Percentiles rank a stretch among this genome's conserved stretches.
These are phyloP conservation scores for Boletus sp. DNA, from an alignment of 1,284 basidiomycete genomes.

Conservation along the genomic window DNA sequence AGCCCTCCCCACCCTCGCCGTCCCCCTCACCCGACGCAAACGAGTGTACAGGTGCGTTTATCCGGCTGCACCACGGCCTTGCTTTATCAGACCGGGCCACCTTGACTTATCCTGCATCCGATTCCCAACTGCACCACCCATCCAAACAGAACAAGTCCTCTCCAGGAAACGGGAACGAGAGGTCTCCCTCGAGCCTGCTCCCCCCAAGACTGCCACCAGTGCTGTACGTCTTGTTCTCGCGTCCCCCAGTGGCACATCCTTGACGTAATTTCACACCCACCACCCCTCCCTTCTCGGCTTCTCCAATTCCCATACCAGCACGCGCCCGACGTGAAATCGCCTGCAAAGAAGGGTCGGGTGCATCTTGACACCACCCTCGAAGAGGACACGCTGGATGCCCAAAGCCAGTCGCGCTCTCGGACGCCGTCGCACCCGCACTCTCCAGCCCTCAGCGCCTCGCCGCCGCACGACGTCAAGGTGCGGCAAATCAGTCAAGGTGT, in stretches of 20 bases:
- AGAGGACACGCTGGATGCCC: slow-evolving; percentile 45
- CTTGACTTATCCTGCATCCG: slow-evolving; percentile 25
- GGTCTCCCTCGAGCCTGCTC: slow-evolving; percentile 64
- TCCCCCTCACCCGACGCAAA: slow-evolving; percentile 32
- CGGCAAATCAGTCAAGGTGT: slow-evolving; percentile 74
- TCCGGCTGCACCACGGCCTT: slow-evolving; percentile 24
- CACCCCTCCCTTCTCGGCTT: slow-evolving; percentile 11
- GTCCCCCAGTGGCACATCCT: slow-evolving; percentile 13
- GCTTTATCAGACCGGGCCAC: slow-evolving; percentile 28
- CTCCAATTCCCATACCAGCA: slow-evolving; percentile 39
- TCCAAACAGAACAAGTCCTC: slow-evolving; percentile 33
- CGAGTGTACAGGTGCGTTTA: slow-evolving; percentile 30
- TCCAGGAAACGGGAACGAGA: slow-evolving; percentile 67
- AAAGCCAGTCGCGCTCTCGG: slow-evolving; percentile 34
- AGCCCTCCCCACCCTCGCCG: slow-evolving; percentile 27
- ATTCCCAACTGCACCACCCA: slow-evolving; percentile 14
- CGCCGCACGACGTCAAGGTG: slow-evolving; percentile 67
- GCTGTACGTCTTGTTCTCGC: slow-evolving; percentile 24
- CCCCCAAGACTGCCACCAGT: slow-evolving; percentile 44
- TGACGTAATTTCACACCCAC: slow-evolving; percentile 30
- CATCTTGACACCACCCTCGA: slow-evolving; percentile 56
- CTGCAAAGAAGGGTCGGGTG: slow-evolving; percentile 70
- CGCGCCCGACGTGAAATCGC: slow-evolving; percentile 47
- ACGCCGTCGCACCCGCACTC: slow-evolving; percentile 41
- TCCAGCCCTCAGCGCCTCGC: slow-evolving; percentile 51